Percentiles rank a stretch among this genome's conserved stretches.
Evolutionary conservation across 257 asterid genomes (phyloP).

Genomic region (Mitragyna speciosa): DNA sequence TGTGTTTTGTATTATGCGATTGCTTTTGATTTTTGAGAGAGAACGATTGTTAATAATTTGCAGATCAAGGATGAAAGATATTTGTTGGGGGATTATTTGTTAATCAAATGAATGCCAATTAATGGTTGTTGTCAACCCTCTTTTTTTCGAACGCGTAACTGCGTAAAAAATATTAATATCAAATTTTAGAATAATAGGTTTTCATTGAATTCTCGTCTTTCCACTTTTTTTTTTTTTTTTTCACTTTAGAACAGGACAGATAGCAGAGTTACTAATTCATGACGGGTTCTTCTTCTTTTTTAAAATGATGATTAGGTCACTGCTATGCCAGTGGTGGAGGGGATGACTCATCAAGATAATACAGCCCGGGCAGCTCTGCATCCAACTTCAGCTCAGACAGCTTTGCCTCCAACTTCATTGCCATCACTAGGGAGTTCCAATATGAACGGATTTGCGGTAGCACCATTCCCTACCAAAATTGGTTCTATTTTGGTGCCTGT

Average conservation of each 20-base stretch:
- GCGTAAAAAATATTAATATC: not conserved
- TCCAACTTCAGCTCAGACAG: slow-evolving; percentile 26
- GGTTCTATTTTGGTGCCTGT: slow-evolving; percentile 46
- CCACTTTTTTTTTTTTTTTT: no score
- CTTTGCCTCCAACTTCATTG: slow-evolving; percentile 26
- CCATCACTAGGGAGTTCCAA: slow-evolving; percentile 20
- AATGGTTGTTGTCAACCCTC: not conserved
- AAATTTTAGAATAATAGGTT: not conserved
- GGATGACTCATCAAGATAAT: slow-evolving; percentile 35
- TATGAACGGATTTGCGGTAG: slow-evolving; percentile 42
- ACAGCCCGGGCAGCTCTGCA: slow-evolving; percentile 25
- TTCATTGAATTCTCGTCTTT: not conserved
- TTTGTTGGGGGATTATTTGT: not conserved
- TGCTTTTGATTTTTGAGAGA: no score
- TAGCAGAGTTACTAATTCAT: not conserved
- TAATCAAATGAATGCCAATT: not conserved
- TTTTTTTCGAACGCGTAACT: not conserved
- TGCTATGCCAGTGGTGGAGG: slow-evolving; percentile 50
- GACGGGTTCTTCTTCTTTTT: not conserved
- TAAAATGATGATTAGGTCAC: slow-evolving; percentile 47
- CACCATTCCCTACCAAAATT: slow-evolving; percentile 46
- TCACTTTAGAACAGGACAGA: not conserved
- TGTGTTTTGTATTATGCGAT: not conserved
- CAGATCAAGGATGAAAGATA: no score
- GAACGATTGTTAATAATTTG: not conserved